phyloP scores from a whole-genome alignment of 2,329 filamentous ascomycete species.

The Orbilia brochopaga region DNA sequence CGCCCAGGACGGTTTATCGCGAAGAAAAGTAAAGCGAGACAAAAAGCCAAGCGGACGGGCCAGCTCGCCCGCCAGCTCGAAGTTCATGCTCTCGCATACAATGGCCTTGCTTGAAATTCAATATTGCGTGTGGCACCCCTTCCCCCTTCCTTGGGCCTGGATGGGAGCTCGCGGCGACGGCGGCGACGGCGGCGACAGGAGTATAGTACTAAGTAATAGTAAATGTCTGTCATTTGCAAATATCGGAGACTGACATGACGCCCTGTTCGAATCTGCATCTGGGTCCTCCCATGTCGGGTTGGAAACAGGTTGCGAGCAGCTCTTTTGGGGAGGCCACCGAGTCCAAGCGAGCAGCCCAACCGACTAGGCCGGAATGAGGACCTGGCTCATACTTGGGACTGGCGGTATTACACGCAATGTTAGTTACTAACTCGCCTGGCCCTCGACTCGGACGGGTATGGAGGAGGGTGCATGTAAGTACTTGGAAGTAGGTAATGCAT shows the following conservation, averaged over 20 bases:
- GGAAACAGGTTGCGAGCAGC: slow-evolving; percentile 51
- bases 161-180: slow-evolving; percentile 18
- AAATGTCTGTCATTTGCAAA: not conserved
- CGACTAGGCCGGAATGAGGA: slow-evolving; percentile 49
- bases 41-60: not conserved
- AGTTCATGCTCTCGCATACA: slow-evolving; percentile 40
- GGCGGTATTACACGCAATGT: not conserved
- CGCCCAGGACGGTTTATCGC: slow-evolving; percentile 45
- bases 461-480: too few species aligned
- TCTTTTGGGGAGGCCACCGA: slow-evolving; percentile 51
- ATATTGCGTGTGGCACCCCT: slow-evolving; percentile 44
- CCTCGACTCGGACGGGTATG: slow-evolving; percentile 3
- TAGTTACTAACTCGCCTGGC: too few species aligned
- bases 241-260: slow-evolving; percentile 40
- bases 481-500: too few species aligned
- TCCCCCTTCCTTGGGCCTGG: slow-evolving; percentile 9
- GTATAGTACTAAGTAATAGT: not conserved
- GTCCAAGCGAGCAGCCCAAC: slow-evolving; percentile 49
- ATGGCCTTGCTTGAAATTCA: slow-evolving; percentile 35
- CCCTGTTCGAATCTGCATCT: slow-evolving; percentile 43
- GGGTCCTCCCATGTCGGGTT: slow-evolving; percentile 44
- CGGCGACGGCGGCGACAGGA: not conserved
- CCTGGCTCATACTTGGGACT: slow-evolving; percentile 35
- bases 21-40: slow-evolving; percentile 20
- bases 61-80: not conserved